phyloP scores from a whole-genome alignment of 768 basidiomycete genomes.

The Naganishia vaughanmartiniae region DNA sequence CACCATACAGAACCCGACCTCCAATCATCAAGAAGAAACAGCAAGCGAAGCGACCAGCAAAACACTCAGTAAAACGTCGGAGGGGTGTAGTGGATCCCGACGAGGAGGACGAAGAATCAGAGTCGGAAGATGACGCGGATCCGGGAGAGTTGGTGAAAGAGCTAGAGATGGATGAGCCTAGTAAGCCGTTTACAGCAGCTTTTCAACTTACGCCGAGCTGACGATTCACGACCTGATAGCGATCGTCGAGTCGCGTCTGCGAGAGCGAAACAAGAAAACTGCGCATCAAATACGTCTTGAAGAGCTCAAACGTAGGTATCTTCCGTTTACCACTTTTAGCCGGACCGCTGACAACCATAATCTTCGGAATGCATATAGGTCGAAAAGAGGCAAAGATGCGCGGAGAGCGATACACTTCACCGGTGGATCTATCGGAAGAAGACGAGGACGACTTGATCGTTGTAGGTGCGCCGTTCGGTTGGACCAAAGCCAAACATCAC shows the following conservation, averaged over 20 bases:
- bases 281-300: slow-evolving; percentile 23
- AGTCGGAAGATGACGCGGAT: slow-evolving; percentile 35
- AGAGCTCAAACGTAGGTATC: slow-evolving; percentile 16
- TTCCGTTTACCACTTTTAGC: neutral
- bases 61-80: neutral
- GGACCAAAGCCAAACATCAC: slow-evolving; percentile 1
- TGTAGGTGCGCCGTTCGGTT: neutral
- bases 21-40: slow-evolving; percentile 10
- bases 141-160: slow-evolving; percentile 34
- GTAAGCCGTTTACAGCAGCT: slow-evolving; percentile 18
- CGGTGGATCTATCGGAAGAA: neutral
- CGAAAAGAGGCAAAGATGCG: slow-evolving; percentile 14
- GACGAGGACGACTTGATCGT: neutral
- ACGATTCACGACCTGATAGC: neutral
- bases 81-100: slow-evolving; percentile 36
- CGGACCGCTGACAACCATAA: neutral
- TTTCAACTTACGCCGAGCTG: neutral
- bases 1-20: slow-evolving; percentile 9
- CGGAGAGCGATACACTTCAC: slow-evolving; percentile 17
- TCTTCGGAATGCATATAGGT: neutral
- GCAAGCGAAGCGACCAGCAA: neutral
- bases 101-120: slow-evolving; percentile 32
- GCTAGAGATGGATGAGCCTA: slow-evolving; percentile 46
- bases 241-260: slow-evolving; percentile 25
- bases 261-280: slow-evolving; percentile 33